phyloP scores from a whole-genome alignment of 148 eudicot species.

The Salicornia ramosissima region DNA sequence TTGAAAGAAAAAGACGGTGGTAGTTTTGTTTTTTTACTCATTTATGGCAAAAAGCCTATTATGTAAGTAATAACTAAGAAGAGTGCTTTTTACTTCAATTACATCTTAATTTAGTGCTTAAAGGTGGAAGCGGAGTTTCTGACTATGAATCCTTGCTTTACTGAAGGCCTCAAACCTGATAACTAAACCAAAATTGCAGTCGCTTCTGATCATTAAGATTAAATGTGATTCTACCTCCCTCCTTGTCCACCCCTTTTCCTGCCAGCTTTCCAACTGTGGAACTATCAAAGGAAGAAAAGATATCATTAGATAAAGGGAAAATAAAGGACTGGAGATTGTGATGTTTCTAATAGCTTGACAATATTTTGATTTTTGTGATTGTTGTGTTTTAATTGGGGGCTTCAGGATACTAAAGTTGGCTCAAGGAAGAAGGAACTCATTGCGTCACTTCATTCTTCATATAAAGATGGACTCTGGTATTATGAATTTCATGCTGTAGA shows the following conservation, averaged over 20 bases:
- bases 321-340: neutral
- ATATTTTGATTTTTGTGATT: slow-evolving; percentile 4
- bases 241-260: neutral
- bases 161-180: slow-evolving; percentile 1
- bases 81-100: too few species aligned
- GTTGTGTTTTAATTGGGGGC: slow-evolving; percentile 15
- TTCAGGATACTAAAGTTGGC: slow-evolving; percentile 52
- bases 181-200: neutral
- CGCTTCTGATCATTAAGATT: neutral
- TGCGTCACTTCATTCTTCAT: slow-evolving; percentile 50
- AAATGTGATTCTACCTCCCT: neutral
- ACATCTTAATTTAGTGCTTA: too few species aligned
- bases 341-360: neutral
- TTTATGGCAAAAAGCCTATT: too few species aligned
- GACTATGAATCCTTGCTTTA: neutral
- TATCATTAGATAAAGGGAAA: neutral
- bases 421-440: slow-evolving; percentile 67
- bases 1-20: too few species aligned
- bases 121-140: neutral
- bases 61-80: too few species aligned
- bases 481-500: slow-evolving; percentile 1
- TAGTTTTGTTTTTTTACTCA: too few species aligned
- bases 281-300: neutral
- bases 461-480: slow-evolving; percentile 54
- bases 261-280: neutral